phyloP scores from a whole-genome alignment of 2,329 filamentous ascomycete species.

The Triangularia verruculosa region DNA sequence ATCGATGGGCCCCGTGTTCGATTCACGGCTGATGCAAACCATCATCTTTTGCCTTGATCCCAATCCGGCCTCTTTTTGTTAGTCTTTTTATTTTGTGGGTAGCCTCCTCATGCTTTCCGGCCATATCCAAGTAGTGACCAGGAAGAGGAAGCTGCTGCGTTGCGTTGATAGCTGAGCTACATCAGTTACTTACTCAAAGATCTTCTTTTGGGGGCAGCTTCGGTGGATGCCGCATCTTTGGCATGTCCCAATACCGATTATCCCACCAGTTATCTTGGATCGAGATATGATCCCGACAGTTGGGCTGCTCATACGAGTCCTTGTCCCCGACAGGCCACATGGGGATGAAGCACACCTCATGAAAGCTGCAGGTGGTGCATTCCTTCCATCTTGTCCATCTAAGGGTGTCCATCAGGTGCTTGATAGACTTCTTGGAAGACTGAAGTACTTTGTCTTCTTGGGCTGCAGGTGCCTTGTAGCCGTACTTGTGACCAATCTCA shows the following conservation, averaged over 20 bases:
- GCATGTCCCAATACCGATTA: conserved; percentile 12
- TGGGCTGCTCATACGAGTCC: conserved; percentile 33
- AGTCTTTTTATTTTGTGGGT: neutral
- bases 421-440: conserved; percentile 17
- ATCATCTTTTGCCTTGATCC: conserved; percentile 2
- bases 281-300: conserved; percentile 26
- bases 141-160: neutral
- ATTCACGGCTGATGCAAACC: conserved; percentile 28
- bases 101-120: neutral
- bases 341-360: conserved; percentile 38
- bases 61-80: neutral
- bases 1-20: conserved; percentile 43
- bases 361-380: conserved; percentile 32
- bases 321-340: conserved; percentile 39
- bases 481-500: conserved; percentile 4
- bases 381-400: conserved; percentile 37
- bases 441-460: conserved; percentile 11
- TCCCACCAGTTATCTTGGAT: conserved; percentile 11
- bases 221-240: neutral
- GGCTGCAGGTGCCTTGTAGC: neutral
- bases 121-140: too few species aligned
- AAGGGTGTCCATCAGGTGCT: conserved; percentile 30
- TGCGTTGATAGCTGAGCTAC: neutral
- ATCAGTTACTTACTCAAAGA: neutral
- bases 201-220: neutral